Conservation (phyloP, 75 land plant genomes). For the Selaginella moellendorffii region DNA sequence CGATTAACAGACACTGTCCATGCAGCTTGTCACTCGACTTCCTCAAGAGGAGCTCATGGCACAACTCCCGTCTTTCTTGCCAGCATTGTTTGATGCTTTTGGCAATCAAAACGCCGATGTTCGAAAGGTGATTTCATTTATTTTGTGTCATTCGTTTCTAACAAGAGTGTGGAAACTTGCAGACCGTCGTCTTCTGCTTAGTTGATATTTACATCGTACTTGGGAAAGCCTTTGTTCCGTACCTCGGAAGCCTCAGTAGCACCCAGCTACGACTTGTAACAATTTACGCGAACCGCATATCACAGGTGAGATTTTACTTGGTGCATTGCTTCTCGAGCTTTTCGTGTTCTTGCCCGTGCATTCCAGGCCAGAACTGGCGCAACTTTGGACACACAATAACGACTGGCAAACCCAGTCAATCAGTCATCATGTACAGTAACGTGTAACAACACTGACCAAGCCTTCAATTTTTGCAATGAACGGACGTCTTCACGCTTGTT, state of each 20-base stretch:
- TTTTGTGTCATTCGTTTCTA: no score
- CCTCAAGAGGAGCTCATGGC: conserved; percentile 73
- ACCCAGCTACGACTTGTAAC: conserved; percentile 88
- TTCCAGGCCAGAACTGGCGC: conserved; percentile 46
- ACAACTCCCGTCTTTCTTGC: conserved; percentile 80
- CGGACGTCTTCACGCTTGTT: conserved; percentile 4
- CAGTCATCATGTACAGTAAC: not conserved
- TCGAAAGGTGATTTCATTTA: conserved; percentile 49
- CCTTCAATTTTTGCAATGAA: no score
- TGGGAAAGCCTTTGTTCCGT: conserved; percentile 85
- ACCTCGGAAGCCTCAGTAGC: conserved; percentile 81
- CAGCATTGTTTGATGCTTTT: conserved; percentile 93
- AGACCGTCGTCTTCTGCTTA: conserved; percentile 93
- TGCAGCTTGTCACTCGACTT: conserved; percentile 82
- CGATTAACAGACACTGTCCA: not conserved
- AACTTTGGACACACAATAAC: conserved; percentile 29
- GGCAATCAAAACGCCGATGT: conserved; percentile 96
- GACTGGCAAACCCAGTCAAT: conserved; percentile 1
- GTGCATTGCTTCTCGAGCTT: conserved; percentile 4
- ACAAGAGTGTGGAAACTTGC: no score
- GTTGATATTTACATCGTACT: conserved; percentile 96
- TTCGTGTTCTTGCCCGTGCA: not conserved
- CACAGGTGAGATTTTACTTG: conserved; percentile 38
- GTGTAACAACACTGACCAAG: no score
- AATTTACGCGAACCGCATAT: conserved; percentile 92